Conservation (phyloP, 1,284 basidiomycete species). For the Pisolithus thermaeus region DNA sequence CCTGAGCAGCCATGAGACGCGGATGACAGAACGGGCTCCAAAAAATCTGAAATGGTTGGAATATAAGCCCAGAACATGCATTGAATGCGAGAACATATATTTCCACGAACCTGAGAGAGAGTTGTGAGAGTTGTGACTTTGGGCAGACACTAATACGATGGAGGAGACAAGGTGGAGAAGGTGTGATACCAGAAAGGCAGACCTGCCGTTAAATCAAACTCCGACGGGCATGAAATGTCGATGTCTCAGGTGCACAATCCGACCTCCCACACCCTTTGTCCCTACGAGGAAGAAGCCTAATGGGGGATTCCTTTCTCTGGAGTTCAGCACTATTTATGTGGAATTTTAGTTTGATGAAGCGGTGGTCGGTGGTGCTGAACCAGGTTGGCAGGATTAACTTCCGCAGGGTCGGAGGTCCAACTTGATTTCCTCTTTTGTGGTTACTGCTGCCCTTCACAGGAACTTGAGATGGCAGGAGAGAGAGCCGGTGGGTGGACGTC, state of each 20-base stretch:
- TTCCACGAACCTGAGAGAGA: conserved; percentile 19
- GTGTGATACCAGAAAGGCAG: conserved; percentile 27
- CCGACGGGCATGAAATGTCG: conserved; percentile 30
- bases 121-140: conserved; percentile 16
- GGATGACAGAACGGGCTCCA: conserved; percentile 7
- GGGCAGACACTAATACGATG: conserved; percentile 21
- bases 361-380: too few relatives aligned
- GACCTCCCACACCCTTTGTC: background rate
- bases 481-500: too few relatives aligned
- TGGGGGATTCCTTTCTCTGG: background rate
- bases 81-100: conserved; percentile 8
- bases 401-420: background rate
- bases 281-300: background rate
- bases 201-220: conserved; percentile 30
- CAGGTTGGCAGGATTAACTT: background rate
- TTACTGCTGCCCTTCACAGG: too few relatives aligned
- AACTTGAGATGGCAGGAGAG: too few relatives aligned
- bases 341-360: background rate
- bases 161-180: conserved; percentile 32
- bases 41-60: conserved; percentile 22
- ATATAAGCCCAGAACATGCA: conserved; percentile 1
- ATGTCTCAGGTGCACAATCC: conserved; percentile 1
- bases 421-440: background rate
- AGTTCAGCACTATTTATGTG: background rate
- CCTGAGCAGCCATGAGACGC: conserved; percentile 24